These are phyloP conservation scores for Macrophomina phaseolina DNA, from an alignment of 2,329 filamentous ascomycete genomes.

Conservation along the genomic window DNA sequence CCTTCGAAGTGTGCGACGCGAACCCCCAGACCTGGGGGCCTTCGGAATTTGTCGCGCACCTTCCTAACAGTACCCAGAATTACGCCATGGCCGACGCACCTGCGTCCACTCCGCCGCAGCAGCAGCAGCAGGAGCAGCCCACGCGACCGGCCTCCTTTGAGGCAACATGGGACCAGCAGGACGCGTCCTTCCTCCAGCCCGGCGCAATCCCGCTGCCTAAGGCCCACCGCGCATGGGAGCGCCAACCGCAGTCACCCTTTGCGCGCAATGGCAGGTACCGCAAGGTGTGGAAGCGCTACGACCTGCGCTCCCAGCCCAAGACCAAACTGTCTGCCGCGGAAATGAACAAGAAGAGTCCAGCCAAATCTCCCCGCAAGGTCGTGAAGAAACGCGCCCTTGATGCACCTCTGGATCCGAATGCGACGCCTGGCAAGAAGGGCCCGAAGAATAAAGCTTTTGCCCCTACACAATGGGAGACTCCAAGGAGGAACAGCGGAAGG, in stretches of 20 bases:
- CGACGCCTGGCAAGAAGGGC: constrained; percentile 28
- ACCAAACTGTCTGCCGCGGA: constrained; percentile 29
- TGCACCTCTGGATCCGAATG: constrained; percentile 38
- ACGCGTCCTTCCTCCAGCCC: constrained; percentile 49
- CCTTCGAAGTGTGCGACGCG: constrained; percentile 1
- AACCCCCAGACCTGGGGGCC: not conserved
- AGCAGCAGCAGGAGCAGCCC: constrained; percentile 31
- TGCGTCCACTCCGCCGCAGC: constrained; percentile 31
- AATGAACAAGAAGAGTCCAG: constrained; percentile 30
- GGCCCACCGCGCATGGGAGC: constrained; percentile 56
- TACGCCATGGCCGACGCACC: constrained; percentile 33
- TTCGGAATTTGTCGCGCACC: not conserved
- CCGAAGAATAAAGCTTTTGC: constrained; percentile 41
- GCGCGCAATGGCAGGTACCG: constrained; percentile 44
- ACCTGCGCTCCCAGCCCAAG: constrained; percentile 35
- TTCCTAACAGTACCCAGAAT: not conserved
- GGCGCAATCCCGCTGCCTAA: constrained; percentile 48
- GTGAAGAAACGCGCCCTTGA: constrained; percentile 53
- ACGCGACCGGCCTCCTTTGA: constrained; percentile 36
- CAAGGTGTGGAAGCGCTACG: constrained; percentile 56
- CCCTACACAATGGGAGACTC: constrained; percentile 39
- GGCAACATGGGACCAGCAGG: constrained; percentile 46
- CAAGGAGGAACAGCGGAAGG: constrained; percentile 8
- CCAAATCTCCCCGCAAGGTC: constrained; percentile 46
- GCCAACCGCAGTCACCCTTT: constrained; percentile 51